Evolutionary conservation across 257 asterid genomes (phyloP), one percentile per base, ranked within the genome.

Genomic region (Salvia miltiorrhiza): DNA sequence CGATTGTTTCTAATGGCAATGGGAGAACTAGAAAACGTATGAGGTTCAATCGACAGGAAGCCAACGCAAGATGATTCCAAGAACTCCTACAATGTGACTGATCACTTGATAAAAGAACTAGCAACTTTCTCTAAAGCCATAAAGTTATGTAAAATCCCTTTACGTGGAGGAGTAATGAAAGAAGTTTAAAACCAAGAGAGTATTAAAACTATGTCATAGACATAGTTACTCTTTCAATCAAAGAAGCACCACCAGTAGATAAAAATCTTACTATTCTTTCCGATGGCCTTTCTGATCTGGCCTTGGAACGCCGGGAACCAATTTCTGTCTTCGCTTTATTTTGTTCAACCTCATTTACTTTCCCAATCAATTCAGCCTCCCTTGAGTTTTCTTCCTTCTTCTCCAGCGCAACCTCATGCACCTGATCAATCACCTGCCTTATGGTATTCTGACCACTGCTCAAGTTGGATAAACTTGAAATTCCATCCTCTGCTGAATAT

Each of bases 391-490:
- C 77, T 17, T 62, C 75, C 49, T 54, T 65, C 5, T 52, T 67
- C 63, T 74, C 79, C 41, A 62, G 71, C 5, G 52, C 72, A 56
- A 73, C 77, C 75, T 76, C 65, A 11, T 16, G 61, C 33, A 20
- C 79, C 44, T 17, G 40, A 59, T 53, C 78, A 28, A 84, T 87
- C 64, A 87, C 96, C 84, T 80, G 81, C 58, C 69, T 76, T 58
- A 90, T 82, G 62, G 80, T 84, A 71, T 84, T 90, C 55, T 73
- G 83, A 35, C 57, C 63, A 54, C 57, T 43, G 47, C 65, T 40
- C 67, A 65, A 24, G 48, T 32, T 56, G 64, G 84, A 80, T 50
- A 69, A 41, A 57, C 40, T 71, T 2, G 81, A 40, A 73, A 54
- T 30, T 60, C 54, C 84, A 63, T 71, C 82, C 64, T 67, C 82